Base-by-base conservation (phyloP, 2,329 filamentous ascomycete species). In the Tolypocladium amazonense region DNA sequence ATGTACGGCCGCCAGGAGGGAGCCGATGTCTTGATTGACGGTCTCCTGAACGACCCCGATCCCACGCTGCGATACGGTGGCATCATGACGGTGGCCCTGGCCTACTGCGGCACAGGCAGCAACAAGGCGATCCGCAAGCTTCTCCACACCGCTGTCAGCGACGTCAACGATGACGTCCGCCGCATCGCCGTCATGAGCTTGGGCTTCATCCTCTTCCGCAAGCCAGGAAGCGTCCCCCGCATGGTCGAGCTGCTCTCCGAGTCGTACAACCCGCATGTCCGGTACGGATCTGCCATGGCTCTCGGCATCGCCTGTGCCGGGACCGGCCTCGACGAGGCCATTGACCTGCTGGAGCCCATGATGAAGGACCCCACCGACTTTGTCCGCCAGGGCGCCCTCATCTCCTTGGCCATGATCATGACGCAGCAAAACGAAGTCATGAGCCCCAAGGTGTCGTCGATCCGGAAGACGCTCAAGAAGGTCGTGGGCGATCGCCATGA, bases 301-400 rank as follows among this genome's bases (percentile, higher is more conserved):
- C 84, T 99, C 15, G 94, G 94, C 76, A 99, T 99, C 69, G 96
- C 95, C 33, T 99, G 95, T 69, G 94, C 94, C 33, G 94, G 94
- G 56, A 99, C 94, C 58, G 94, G 94, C 18, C 81, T 97, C 37
- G 92, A 96, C 63, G 94, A 99, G 76, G 94, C 95, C 27, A 94
- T 97, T 63, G 94, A 99, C 69, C 82, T 99, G 23, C 82, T 99
- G 5, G 94, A 99, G 78, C 94, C 94, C 23, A 99, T 99, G 94
- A 92, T 97, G 80, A 99, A 97, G 80, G 94, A 99, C 68, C 95
- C 94, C 9, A 96, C 92, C 61, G 94, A 99, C 77, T 99, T 99
- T 72, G 94, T 99, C 58, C 88, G 95, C 66, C 94, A 99, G 75
- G 94, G 95, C 71, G 93, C 94, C 47, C 80, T 97, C 64, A 97